phyloP scores from a whole-genome alignment of 208 protist genomes.

The Trypanosoma platydactyli region DNA sequence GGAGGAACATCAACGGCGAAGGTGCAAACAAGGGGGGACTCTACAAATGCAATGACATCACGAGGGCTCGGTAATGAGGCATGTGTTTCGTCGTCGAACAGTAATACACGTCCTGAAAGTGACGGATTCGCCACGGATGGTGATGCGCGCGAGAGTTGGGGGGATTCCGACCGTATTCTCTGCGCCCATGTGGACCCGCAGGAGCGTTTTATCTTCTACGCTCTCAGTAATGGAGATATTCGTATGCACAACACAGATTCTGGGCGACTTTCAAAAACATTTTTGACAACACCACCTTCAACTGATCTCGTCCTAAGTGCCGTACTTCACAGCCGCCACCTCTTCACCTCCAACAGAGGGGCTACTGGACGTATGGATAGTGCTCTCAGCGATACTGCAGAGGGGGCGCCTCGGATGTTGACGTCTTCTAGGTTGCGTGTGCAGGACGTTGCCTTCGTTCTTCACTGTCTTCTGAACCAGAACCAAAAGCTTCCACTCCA shows the following conservation, averaged over 20 bases:
- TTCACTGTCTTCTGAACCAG: slow-evolving; percentile 48
- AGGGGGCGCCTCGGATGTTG: background rate
- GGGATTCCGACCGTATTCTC: slow-evolving; percentile 34
- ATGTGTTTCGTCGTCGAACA: background rate
- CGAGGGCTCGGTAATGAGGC: no score
- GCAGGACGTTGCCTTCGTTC: slow-evolving; percentile 49
- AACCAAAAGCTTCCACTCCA: slow-evolving; percentile 17
- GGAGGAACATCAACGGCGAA: background rate
- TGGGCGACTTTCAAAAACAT: slow-evolving; percentile 69
- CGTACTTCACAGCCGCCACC: slow-evolving; percentile 54
- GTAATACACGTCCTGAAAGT: background rate
- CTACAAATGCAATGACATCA: no score
- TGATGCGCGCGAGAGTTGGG: slow-evolving; percentile 9
- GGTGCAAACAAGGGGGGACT: background rate
- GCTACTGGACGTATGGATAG: background rate
- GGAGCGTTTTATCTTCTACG: slow-evolving; percentile 72
- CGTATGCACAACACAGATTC: slow-evolving; percentile 73
- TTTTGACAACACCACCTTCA: slow-evolving; percentile 62
- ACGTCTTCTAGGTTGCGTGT: slow-evolving; percentile 25
- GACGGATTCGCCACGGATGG: background rate
- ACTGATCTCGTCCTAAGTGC: slow-evolving; percentile 59
- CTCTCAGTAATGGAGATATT: slow-evolving; percentile 66
- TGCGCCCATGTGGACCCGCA: slow-evolving; percentile 54
- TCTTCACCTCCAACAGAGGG: slow-evolving; percentile 29
- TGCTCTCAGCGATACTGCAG: background rate